A percentile compares a stretch with the other conserved stretches of the same genome.
Evolutionary conservation across 345 rosid species (phyloP).

Genomic region (Raphanus raphanistrum): DNA sequence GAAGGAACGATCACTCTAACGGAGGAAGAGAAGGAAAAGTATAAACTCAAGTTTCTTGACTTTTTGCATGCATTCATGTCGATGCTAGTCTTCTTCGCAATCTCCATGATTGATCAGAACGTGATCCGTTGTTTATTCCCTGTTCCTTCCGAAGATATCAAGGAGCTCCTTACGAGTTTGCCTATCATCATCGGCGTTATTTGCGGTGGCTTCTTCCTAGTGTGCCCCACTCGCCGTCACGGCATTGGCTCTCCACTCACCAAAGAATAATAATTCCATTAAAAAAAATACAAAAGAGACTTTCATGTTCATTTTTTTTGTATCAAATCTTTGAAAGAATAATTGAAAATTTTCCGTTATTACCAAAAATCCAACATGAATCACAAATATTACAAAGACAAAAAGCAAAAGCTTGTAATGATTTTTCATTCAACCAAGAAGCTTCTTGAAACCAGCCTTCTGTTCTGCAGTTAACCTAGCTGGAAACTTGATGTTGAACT

Average conservation of each 20-base stretch:
- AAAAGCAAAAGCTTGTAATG: not conserved
- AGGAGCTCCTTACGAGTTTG: slow-evolving; percentile 44
- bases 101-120: slow-evolving; percentile 68
- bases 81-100: slow-evolving; percentile 51
- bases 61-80: slow-evolving; percentile 64
- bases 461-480: slow-evolving; percentile 50
- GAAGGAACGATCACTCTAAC: slow-evolving; percentile 50
- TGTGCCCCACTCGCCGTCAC: slow-evolving; percentile 64
- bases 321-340: slow-evolving; percentile 18
- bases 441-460: slow-evolving; percentile 54
- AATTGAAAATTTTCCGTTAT: not conserved
- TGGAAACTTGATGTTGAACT: slow-evolving; percentile 65
- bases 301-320: slow-evolving; percentile 20
- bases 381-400: not conserved
- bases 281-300: not conserved
- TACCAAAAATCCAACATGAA: no score
- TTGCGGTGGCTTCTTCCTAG: slow-evolving; percentile 55
- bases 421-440: slow-evolving; percentile 33
- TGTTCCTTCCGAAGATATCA: slow-evolving; percentile 46
- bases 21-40: slow-evolving; percentile 42
- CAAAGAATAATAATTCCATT: slow-evolving; percentile 22
- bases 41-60: slow-evolving; percentile 54
- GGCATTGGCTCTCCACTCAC: slow-evolving; percentile 70
- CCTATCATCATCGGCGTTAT: slow-evolving; percentile 54
- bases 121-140: slow-evolving; percentile 62